A percentile compares a stretch with the other conserved stretches of the same genome.
phyloP scores from a whole-genome alignment of 1,139 yeast species.

The Geotrichum restrictum region DNA sequence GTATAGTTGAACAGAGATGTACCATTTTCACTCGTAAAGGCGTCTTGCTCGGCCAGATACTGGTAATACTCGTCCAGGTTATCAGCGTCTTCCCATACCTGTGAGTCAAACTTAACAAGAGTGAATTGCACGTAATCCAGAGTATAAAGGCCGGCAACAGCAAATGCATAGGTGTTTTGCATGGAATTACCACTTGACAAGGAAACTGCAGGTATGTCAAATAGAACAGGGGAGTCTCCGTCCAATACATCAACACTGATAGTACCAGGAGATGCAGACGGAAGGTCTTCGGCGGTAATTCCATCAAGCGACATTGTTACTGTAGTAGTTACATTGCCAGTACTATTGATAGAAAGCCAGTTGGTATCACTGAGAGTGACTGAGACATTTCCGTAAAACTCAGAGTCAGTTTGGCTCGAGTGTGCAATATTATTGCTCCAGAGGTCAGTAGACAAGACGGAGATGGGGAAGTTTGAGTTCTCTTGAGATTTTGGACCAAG shows the following conservation, averaged over 20 bases:
- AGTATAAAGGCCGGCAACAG: conserved; percentile 18
- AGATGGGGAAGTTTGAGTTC: conserved; percentile 2
- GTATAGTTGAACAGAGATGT: conserved; percentile 20
- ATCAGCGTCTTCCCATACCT: conserved; percentile 8
- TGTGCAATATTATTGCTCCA: conserved; percentile 13
- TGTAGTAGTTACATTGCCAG: conserved; percentile 15
- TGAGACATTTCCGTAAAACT: conserved; percentile 20
- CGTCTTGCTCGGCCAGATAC: conserved; percentile 9
- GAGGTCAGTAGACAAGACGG: conserved; percentile 6
- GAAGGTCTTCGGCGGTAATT: conserved; percentile 15
- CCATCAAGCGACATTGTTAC: conserved; percentile 19
- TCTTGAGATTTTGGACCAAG: conserved; percentile 11
- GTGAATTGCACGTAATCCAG: conserved; percentile 18
- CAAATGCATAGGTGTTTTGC: conserved; percentile 17
- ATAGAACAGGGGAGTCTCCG: conserved; percentile 17
- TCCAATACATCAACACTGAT: conserved; percentile 15
- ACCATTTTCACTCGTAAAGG: conserved; percentile 13
- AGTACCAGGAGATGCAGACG: conserved; percentile 19
- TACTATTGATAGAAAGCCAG: conserved; percentile 16
- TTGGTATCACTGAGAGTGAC: conserved; percentile 17
- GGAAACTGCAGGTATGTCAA: conserved; percentile 16
- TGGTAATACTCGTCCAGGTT: conserved; percentile 16
- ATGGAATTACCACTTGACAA: background rate
- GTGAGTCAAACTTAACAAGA: conserved; percentile 14
- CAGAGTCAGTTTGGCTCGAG: conserved; percentile 7